Percentiles rank a stretch among this genome's conserved stretches.
Evolutionary conservation across 139 green algal genomes (phyloP).

Genomic region (Coelastrella sp.): DNA sequence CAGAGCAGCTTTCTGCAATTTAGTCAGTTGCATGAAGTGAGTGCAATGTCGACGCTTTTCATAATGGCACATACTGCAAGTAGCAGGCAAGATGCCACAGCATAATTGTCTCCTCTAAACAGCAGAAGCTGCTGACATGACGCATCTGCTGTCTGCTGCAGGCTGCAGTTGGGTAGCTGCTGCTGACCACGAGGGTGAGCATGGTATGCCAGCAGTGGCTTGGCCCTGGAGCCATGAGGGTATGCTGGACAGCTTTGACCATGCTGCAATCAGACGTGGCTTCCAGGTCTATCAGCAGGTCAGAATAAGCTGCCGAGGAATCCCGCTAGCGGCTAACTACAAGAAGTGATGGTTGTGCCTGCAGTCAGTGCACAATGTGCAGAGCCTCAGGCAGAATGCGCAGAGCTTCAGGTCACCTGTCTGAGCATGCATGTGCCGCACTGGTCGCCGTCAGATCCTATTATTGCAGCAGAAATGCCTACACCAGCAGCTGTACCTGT

Average conservation of each 20-base stretch:
- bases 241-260: constrained; percentile 94
- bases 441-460: no score
- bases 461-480: not conserved
- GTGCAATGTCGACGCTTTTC: not conserved
- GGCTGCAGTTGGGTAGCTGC: constrained; percentile 34
- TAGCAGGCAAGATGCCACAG: no score
- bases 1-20: no score
- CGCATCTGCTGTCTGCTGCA: not conserved
- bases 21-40: no score
- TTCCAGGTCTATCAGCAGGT: constrained; percentile 89
- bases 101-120: not conserved
- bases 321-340: no score
- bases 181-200: constrained; percentile 83
- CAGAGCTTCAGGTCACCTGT: no score
- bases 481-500: not conserved
- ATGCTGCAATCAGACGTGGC: constrained; percentile 92
- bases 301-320: not conserved
- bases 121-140: not conserved
- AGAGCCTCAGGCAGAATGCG: no score
- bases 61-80: not conserved
- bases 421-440: no score
- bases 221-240: constrained; percentile 96
- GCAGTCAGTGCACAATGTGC: no score
- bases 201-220: constrained; percentile 88
- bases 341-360: no score